Percentiles rank a stretch among this genome's conserved stretches.
Conservation (phyloP, 2,329 filamentous ascomycete species). For the Alternaria burnsii region DNA sequence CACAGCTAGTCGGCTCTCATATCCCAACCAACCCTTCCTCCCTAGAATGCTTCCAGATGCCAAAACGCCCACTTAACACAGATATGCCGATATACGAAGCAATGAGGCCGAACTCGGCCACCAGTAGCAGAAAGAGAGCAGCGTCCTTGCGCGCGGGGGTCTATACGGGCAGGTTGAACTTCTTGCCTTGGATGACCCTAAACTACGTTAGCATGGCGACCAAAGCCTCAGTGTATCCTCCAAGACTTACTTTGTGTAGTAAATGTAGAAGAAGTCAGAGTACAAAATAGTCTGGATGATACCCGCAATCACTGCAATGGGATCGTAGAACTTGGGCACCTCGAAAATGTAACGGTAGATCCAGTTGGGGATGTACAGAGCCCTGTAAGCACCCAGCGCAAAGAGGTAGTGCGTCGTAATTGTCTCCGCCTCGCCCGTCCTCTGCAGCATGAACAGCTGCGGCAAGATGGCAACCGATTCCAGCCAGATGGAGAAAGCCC, state of each 20-base stretch:
- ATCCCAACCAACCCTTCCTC: neutral
- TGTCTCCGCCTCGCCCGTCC: slow-evolving; percentile 98
- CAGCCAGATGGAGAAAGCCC: slow-evolving; percentile 98
- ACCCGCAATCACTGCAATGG: slow-evolving; percentile 87
- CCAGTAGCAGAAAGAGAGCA: slow-evolving; percentile 13
- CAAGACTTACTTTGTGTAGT: slow-evolving; percentile 83
- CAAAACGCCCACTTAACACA: slow-evolving; percentile 15
- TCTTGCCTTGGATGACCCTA: slow-evolving; percentile 63
- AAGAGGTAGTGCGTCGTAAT: slow-evolving; percentile 99
- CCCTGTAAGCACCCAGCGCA: slow-evolving; percentile 88
- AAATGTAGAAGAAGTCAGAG: slow-evolving; percentile 99
- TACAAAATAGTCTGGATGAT: slow-evolving; percentile 94
- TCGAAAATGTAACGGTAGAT: slow-evolving; percentile 88
- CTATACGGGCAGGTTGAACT: slow-evolving; percentile 63
- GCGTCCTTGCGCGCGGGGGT: slow-evolving; percentile 3
- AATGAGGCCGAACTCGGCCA: slow-evolving; percentile 11
- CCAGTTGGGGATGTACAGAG: slow-evolving; percentile 99
- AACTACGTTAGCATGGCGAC: neutral
- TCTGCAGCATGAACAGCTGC: slow-evolving; percentile 97
- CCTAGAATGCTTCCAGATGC: slow-evolving; percentile 2
- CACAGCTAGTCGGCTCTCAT: neutral
- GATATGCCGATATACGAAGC: slow-evolving; percentile 13
- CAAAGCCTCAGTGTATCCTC: no score
- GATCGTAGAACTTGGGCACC: slow-evolving; percentile 73
- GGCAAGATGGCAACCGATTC: slow-evolving; percentile 96